phyloP scores from a whole-genome alignment of 2,329 filamentous ascomycete genomes.

The Exophiala xenobiotica region DNA sequence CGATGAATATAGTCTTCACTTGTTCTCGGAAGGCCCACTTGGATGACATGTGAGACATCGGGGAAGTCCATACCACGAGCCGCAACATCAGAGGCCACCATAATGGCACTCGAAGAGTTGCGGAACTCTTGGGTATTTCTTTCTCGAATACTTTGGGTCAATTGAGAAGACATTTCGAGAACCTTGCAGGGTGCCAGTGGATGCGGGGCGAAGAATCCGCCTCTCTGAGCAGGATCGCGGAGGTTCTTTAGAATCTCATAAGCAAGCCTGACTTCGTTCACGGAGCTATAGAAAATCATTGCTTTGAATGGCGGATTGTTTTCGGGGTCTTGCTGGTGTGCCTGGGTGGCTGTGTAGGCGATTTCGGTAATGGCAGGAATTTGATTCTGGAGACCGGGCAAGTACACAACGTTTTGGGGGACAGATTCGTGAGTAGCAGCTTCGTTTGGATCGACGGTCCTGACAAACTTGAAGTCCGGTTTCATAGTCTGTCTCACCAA shows the following conservation, averaged over 20 bases:
- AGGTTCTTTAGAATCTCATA: slow-evolving; percentile 58
- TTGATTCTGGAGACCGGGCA: slow-evolving; percentile 70
- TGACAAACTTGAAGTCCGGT: slow-evolving; percentile 80
- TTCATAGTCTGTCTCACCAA: slow-evolving; percentile 79
- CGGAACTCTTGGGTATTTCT: slow-evolving; percentile 71
- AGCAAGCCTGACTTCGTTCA: slow-evolving; percentile 68
- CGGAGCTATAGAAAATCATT: slow-evolving; percentile 89
- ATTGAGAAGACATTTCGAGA: slow-evolving; percentile 72
- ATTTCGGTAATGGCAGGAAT: slow-evolving; percentile 78
- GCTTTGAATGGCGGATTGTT: slow-evolving; percentile 76
- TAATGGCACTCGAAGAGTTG: slow-evolving; percentile 46
- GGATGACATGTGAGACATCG: slow-evolving; percentile 50
- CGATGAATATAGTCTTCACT: slow-evolving; percentile 50
- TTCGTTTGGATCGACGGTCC: slow-evolving; percentile 82
- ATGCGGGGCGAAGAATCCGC: slow-evolving; percentile 63
- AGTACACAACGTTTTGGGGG: slow-evolving; percentile 71
- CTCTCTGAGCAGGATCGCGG: slow-evolving; percentile 40
- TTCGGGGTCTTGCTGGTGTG: slow-evolving; percentile 37
- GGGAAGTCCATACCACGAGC: slow-evolving; percentile 54
- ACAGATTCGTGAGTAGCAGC: slow-evolving; percentile 78
- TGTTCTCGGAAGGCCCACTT: slow-evolving; percentile 51
- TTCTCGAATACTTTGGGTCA: slow-evolving; percentile 70
- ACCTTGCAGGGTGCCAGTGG: slow-evolving; percentile 62
- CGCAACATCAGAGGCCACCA: slow-evolving; percentile 51
- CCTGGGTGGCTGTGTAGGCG: slow-evolving; percentile 53